Percentiles rank a stretch among this genome's conserved stretches.
Evolutionary conservation across 176 grass and related monocot species (phyloP).

Genomic region (Hyparrhenia diplandra): DNA sequence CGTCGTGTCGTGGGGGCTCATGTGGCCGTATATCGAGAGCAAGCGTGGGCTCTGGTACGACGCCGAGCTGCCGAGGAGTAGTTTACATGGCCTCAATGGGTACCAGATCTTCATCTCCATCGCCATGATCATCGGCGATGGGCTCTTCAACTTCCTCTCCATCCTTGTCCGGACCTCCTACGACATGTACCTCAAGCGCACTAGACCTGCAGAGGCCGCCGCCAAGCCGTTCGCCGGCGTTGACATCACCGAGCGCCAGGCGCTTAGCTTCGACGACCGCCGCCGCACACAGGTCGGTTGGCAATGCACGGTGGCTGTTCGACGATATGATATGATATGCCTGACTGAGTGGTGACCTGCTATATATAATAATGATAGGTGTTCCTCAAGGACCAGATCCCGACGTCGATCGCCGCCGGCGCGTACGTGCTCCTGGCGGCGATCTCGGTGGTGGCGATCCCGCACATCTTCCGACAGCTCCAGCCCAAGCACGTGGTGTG

Average conservation of each 20-base stretch:
- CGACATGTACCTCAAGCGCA: slow-evolving; percentile 52
- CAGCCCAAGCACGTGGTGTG: slow-evolving; percentile 43
- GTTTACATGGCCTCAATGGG: slow-evolving; percentile 51
- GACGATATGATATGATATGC: no score
- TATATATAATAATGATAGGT: background rate
- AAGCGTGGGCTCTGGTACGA: slow-evolving; percentile 55
- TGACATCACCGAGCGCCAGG: slow-evolving; percentile 13
- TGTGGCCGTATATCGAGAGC: slow-evolving; percentile 63
- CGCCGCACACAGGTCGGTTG: background rate
- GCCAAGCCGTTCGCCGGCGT: slow-evolving; percentile 15
- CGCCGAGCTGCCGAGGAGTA: slow-evolving; percentile 13
- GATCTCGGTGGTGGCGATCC: slow-evolving; percentile 47
- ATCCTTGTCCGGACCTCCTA: slow-evolving; percentile 44
- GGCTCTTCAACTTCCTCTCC: slow-evolving; percentile 47
- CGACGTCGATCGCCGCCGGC: slow-evolving; percentile 18
- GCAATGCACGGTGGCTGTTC: no score
- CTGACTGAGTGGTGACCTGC: background rate
- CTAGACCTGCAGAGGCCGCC: background rate
- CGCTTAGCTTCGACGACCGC: slow-evolving; percentile 45
- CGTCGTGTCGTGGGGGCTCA: slow-evolving; percentile 55
- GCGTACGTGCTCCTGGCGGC: slow-evolving; percentile 33
- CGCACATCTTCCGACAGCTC: slow-evolving; percentile 62
- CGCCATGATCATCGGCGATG: slow-evolving; percentile 65
- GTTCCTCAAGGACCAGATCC: slow-evolving; percentile 73
- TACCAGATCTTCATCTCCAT: slow-evolving; percentile 82